Evolutionary conservation across 2,329 filamentous ascomycete genomes (phyloP), one percentile per base, ranked within the genome.

Genomic region (Pseudonectria buxi): DNA sequence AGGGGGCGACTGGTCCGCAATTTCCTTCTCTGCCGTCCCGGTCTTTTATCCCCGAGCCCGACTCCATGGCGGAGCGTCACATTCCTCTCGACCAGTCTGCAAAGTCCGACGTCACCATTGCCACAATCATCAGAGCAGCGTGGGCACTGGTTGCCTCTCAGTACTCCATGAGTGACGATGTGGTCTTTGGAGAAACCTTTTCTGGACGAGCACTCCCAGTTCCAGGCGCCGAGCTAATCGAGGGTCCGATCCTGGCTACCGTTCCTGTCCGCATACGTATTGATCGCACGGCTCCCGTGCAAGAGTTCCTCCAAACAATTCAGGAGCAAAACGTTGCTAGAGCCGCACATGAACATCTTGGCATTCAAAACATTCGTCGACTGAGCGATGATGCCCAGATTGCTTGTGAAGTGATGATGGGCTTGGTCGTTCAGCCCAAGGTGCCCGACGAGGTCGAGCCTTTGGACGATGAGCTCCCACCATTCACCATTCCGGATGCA

Each of bases 341-440:
- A 3, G 38, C 50, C 0, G 51, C 53, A 0, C 53, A 51, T 6
- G 60, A 58, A 28, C 49, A 62, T 14, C 45, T 57, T 6, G 56
- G 57, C 16, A 47, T 63, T 2, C 52, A 58, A n/a, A 52, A 60
- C 22, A 51, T 37, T 68, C 39, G 64, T 54, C 14, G 57, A 59
- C 39, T 70, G 67, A 47, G 63, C 67, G 26, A 56, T 60, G 49
- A 72, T 62, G 10, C 66, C 63, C 72, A 75, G 35, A 67, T 65
- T 22, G 54, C 74, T 1, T 76, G 75, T 28, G 72, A 76, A 31
- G 71, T 72, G 11, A 74, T 70, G 59, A 68, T 72, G 64, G 66
- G 65, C 7, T 52, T 72, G 3, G 53, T 71, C 2, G 61, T 71
- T n/a, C 67, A 69, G 26, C 63, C 64, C 25, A 61, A 69, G 34